Conservation (phyloP, 768 basidiomycete genomes). For the Suillus variegatus region DNA sequence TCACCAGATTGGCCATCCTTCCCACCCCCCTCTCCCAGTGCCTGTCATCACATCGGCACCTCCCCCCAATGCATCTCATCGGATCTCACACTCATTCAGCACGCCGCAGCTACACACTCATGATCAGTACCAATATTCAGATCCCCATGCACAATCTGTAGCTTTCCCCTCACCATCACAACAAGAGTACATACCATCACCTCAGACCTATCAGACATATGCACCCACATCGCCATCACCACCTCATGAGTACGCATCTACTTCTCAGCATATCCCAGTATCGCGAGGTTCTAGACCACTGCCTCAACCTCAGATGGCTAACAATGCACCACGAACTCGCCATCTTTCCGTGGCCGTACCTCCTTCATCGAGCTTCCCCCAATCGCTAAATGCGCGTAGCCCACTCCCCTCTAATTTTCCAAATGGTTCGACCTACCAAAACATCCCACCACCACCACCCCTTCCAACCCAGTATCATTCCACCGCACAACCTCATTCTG, state of each 20-base stretch:
- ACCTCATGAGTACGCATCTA: constrained; percentile 19
- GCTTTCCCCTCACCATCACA: constrained; percentile 27
- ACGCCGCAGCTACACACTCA: constrained; percentile 28
- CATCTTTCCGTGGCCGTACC: constrained; percentile 29
- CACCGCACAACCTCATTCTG: constrained; percentile 20
- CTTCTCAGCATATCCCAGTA: constrained; percentile 7
- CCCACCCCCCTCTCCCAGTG: constrained; percentile 14
- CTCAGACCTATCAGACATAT: constrained; percentile 25
- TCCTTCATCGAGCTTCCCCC: constrained; percentile 34
- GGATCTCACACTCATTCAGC: constrained; percentile 30
- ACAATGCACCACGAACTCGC: constrained; percentile 31
- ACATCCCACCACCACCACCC: constrained; percentile 14
- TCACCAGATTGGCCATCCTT: constrained; percentile 18
- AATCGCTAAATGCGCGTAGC: constrained; percentile 18
- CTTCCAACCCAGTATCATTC: constrained; percentile 37
- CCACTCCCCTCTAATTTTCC: constrained; percentile 14
- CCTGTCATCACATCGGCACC: constrained; percentile 16
- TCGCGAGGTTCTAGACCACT: constrained; percentile 30
- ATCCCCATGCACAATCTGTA: constrained; percentile 21
- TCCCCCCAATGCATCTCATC: constrained; percentile 19
- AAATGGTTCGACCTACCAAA: constrained; percentile 20
- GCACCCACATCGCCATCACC: constrained; percentile 25
- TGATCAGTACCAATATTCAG: constrained; percentile 21
- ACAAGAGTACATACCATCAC: constrained; percentile 26
- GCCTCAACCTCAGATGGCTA: constrained; percentile 26